These are phyloP conservation scores for Lithospermum erythrorhizon DNA, from an alignment of 257 asterid species.

Conservation along the genomic window DNA sequence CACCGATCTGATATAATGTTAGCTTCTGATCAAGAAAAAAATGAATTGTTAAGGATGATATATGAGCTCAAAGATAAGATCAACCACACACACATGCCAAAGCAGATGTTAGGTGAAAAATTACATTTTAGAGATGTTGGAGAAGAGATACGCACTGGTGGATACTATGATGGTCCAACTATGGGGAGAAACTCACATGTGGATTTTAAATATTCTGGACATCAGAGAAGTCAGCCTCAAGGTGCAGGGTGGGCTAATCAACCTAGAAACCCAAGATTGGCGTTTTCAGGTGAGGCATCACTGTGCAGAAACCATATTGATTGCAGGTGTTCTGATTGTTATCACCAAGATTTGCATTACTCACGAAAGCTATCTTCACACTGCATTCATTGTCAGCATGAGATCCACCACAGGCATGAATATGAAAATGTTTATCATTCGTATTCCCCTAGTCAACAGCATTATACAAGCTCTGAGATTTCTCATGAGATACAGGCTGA, in stretches of 20 bases:
- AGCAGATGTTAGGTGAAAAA: conserved; percentile 3
- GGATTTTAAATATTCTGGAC: conserved; percentile 20
- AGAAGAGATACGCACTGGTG: conserved; percentile 19
- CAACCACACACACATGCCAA: conserved; percentile 24
- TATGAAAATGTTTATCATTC: conserved; percentile 19
- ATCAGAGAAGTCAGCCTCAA: conserved; percentile 16
- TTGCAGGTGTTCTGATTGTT: conserved; percentile 45
- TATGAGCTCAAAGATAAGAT: conserved; percentile 68
- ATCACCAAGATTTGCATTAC: conserved; percentile 34
- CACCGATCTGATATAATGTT: conserved; percentile 27
- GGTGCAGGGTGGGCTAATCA: conserved; percentile 20
- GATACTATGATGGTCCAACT: conserved; percentile 19
- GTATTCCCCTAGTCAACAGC: conserved; percentile 43
- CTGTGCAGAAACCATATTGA: conserved; percentile 32
- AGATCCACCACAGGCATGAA: conserved; percentile 18
- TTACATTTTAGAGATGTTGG: conserved; percentile 14
- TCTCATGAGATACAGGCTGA: conserved; percentile 31
- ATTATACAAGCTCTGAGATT: conserved; percentile 35
- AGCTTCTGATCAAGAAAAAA: conserved; percentile 39
- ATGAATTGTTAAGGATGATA: conserved; percentile 59
- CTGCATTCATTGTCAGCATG: conserved; percentile 12
- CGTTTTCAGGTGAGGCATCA: conserved; percentile 65
- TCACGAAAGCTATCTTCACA: conserved; percentile 49
- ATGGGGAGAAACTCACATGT: conserved; percentile 25
- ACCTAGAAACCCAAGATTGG: conserved; percentile 28